phyloP scores from a whole-genome alignment of 257 asterid genomes.

The Nicotiana otophora region DNA sequence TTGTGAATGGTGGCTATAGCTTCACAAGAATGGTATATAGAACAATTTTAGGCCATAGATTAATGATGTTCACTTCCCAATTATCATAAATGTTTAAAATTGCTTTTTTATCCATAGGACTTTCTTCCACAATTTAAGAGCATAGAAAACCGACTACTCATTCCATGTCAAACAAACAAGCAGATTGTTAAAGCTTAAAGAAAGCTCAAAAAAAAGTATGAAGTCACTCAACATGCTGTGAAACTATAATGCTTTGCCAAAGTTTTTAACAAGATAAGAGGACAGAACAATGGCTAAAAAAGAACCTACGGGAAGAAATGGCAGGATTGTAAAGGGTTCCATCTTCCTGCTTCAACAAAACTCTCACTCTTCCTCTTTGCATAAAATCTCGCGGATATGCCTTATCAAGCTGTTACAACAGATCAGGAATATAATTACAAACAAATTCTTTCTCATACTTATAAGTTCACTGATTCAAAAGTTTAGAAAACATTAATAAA shows the following conservation, averaged over 20 bases:
- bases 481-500: background rate
- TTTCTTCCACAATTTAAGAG: background rate
- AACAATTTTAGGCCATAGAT: background rate
- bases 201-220: background rate
- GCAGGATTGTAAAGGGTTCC: slow-evolving; percentile 71
- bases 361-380: slow-evolving; percentile 96
- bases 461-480: background rate
- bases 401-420: slow-evolving; percentile 56
- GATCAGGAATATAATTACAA: background rate
- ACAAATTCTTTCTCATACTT: background rate
- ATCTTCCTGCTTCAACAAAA: slow-evolving; percentile 75
- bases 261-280: background rate
- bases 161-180: background rate
- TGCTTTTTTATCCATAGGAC: background rate
- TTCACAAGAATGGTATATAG: background rate
- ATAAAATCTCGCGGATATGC: slow-evolving; percentile 96
- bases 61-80: background rate
- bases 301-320: slow-evolving; percentile 62
- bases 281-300: background rate
- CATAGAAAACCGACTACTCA: background rate
- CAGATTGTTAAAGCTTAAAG: background rate
- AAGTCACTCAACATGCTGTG: background rate
- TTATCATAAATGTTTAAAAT: background rate
- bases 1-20: background rate
- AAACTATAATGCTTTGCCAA: background rate